Conservation (phyloP, 805 yeast species). For the Candida schatavii region DNA sequence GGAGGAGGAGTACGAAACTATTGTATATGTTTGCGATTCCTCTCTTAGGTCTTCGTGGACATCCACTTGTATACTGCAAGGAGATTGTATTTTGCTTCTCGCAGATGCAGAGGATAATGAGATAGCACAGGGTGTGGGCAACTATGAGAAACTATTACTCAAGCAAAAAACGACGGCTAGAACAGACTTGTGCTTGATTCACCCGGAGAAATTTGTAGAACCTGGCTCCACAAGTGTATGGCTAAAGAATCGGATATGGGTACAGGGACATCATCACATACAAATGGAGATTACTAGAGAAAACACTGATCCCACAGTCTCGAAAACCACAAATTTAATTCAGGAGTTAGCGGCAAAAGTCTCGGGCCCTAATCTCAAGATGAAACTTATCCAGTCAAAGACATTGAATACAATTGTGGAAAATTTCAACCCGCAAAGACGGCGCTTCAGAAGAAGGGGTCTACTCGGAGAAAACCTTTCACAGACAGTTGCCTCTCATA, state of each 20-base stretch:
- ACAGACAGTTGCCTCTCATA: constrained; percentile 51
- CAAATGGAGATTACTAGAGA: constrained; percentile 52
- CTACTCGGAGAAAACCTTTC: background rate
- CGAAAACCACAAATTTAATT: constrained; percentile 17
- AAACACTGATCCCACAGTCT: constrained; percentile 12
- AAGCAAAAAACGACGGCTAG: constrained; percentile 80
- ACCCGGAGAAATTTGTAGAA: constrained; percentile 74
- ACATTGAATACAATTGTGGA: constrained; percentile 12
- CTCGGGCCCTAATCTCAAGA: constrained; percentile 32
- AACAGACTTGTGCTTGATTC: constrained; percentile 81
- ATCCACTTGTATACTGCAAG: constrained; percentile 86
- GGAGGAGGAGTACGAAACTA: constrained; percentile 86
- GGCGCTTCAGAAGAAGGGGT: constrained; percentile 10
- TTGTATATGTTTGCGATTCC: constrained; percentile 86
- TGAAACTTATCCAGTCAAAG: constrained; percentile 14
- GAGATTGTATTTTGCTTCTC: constrained; percentile 85
- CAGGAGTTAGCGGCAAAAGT: constrained; percentile 36
- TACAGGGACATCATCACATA: constrained; percentile 88
- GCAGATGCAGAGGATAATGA: constrained; percentile 75
- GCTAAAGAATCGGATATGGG: constrained; percentile 87
- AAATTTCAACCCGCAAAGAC: constrained; percentile 18
- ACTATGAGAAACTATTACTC: constrained; percentile 73
- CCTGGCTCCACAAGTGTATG: constrained; percentile 85
- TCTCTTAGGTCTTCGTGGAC: constrained; percentile 86
- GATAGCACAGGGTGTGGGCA: constrained; percentile 69